Evolutionary conservation across 345 rosid species (phyloP).

Genomic region (Cardamine resedifolia): DNA sequence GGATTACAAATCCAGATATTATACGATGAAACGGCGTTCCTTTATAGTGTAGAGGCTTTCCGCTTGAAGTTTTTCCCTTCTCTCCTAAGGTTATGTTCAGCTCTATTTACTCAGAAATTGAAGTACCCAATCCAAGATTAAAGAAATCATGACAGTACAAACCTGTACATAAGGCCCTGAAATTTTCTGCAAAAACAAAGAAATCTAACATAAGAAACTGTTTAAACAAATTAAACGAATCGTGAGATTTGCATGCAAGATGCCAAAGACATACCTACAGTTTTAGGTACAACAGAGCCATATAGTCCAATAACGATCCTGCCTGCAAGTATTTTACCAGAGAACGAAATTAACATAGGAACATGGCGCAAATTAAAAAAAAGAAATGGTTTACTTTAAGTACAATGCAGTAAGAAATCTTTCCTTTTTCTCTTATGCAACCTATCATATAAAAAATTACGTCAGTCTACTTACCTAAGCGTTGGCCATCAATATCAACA

Average conservation of each 20-base stretch:
- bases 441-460: not conserved
- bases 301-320: constrained; percentile 93
- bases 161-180: constrained; percentile 98
- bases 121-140: not conserved
- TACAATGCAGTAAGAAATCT: not conserved
- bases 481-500: constrained; percentile 89
- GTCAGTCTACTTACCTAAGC: constrained; percentile 53
- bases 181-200: constrained; percentile 70
- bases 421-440: not conserved
- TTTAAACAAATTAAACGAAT: not conserved
- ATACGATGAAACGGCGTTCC: constrained; percentile 92
- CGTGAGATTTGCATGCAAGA: constrained; percentile 13
- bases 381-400: not conserved
- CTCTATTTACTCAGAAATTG: not conserved
- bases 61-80: constrained; percentile 58
- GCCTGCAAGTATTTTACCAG: constrained; percentile 53
- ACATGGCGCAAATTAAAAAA: not conserved
- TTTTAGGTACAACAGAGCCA: constrained; percentile 84
- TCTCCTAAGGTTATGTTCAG: constrained; percentile 49
- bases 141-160: constrained; percentile 25
- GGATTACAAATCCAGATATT: constrained; percentile 88
- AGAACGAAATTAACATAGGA: not conserved
- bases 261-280: constrained; percentile 68
- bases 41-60: constrained; percentile 70
- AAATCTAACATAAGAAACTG: constrained; percentile 3